Evolutionary conservation across 352 stramenopile genomes (phyloP).

Genomic region (Phytophthora tubulina): DNA sequence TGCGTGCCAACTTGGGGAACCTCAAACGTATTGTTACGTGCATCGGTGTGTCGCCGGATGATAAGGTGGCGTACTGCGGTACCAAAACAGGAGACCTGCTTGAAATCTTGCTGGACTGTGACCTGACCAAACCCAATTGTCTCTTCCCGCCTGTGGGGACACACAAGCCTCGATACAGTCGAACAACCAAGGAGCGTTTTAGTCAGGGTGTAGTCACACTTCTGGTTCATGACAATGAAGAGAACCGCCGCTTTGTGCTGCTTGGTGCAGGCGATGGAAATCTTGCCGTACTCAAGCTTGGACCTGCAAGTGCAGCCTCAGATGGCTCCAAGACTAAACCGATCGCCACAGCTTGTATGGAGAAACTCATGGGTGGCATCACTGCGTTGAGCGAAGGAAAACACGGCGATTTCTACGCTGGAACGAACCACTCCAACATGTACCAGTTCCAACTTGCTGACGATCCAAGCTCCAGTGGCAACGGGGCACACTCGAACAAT

Average conservation of each 20-base stretch:
- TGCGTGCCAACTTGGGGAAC: constrained; percentile 95
- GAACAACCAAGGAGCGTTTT: constrained; percentile 93
- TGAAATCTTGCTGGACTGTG: constrained; percentile 94
- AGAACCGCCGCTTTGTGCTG: constrained; percentile 87
- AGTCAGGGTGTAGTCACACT: constrained; percentile 91
- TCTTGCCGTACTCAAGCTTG: constrained; percentile 63
- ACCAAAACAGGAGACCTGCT: constrained; percentile 97
- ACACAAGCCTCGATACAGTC: constrained; percentile 90
- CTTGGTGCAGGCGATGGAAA: constrained; percentile 93
- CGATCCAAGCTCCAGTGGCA: constrained; percentile 20
- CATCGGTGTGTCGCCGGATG: constrained; percentile 93
- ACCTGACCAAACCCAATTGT: constrained; percentile 93
- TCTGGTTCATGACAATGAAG: constrained; percentile 92
- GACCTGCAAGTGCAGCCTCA: constrained; percentile 57
- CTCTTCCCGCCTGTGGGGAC: constrained; percentile 79
- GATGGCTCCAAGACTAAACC: constrained; percentile 49
- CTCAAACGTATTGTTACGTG: constrained; percentile 95
- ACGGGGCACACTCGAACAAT: constrained; percentile 32
- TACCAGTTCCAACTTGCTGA: constrained; percentile 88
- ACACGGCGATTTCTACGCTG: constrained; percentile 90
- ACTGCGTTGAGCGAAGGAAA: constrained; percentile 91
- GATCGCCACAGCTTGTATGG: constrained; percentile 72
- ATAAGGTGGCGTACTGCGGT: constrained; percentile 94
- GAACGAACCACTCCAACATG: constrained; percentile 95
- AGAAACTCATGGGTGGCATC: constrained; percentile 91